Base-by-base conservation (phyloP, 2,329 filamentous ascomycete genomes). In the Spiromastix sp. region DNA sequence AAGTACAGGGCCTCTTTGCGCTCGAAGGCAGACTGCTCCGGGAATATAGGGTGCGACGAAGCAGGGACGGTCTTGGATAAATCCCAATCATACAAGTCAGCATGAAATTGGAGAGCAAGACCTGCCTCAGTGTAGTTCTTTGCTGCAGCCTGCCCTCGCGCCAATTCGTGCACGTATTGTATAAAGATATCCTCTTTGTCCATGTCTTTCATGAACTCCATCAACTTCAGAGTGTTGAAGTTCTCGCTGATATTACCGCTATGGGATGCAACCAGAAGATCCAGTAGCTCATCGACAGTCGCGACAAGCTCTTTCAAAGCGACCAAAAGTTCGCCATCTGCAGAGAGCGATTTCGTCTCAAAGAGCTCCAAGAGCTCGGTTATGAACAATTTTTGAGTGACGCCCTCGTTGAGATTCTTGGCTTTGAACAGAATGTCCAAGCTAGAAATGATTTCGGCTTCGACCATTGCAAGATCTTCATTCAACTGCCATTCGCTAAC, bases 131-230 rank as follows among this genome's bases (percentile, higher is more conserved):
- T 83, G 43, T 79, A 76, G 49, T 94, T 91, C 39, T 81, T 71
- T 3, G 81, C 73, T 26, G 79, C 74, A 6, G 74, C 71, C 56
- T 96, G 89, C 9, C 91, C 67, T 25, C 77, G 67, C 2, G 86
- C 84, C 13, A 96, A 71, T 57, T 95, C 86, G 54, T 96, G 89
- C 10, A 96, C 87, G 50, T 96, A 95, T 45, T 86, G 81, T 44
- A 94, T 82, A 57, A 94, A 96, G 38, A 95, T 94, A 50, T 95
- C 87, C 55, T 94, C 86, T 52, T 93, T 93, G 47, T 93, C 84
- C 81, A 95, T 93, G 53, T 95, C 86, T 45, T 86, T 82, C 48
- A 96, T 71, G 60, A 95, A 96, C 48, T 95, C 85, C 87, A 96
- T 95, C 17, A 96, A 67, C 37, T 85, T 77, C 34, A 96, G 65